Conservation (phyloP, 768 basidiomycete species). For the Amanita muscaria region DNA sequence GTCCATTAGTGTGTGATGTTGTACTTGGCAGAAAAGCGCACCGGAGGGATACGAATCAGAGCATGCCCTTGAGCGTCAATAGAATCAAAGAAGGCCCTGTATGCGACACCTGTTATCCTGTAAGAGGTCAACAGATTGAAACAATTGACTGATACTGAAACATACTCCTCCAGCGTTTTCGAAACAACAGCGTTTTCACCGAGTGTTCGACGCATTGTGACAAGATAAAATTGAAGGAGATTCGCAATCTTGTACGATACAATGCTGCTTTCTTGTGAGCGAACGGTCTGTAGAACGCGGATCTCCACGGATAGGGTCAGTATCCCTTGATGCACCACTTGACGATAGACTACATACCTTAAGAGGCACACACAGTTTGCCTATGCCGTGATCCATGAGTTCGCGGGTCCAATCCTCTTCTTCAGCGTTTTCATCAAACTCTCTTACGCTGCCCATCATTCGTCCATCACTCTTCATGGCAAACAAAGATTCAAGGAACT, state of each 20-base stretch:
- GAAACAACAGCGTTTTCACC: slow-evolving; percentile 77
- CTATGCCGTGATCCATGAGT: slow-evolving; percentile 73
- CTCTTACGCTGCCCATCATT: slow-evolving; percentile 71
- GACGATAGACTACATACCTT: slow-evolving; percentile 41
- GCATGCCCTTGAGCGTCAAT: slow-evolving; percentile 78
- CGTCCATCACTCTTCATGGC: slow-evolving; percentile 52
- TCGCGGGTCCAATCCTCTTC: slow-evolving; percentile 76
- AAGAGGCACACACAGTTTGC: slow-evolving; percentile 81
- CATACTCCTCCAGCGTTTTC: slow-evolving; percentile 72
- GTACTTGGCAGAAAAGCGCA: slow-evolving; percentile 21
- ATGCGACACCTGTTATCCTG: slow-evolving; percentile 75
- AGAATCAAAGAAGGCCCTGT: slow-evolving; percentile 81
- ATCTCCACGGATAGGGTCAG: slow-evolving; percentile 33
- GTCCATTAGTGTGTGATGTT: slow-evolving; percentile 10
- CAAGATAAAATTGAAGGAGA: slow-evolving; percentile 86
- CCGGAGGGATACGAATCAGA: slow-evolving; percentile 43
- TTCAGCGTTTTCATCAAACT: slow-evolving; percentile 40
- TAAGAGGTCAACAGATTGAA: background rate
- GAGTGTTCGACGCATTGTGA: slow-evolving; percentile 90
- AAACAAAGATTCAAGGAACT: slow-evolving; percentile 87
- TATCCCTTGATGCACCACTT: background rate
- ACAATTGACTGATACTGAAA: background rate
- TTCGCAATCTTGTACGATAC: slow-evolving; percentile 90
- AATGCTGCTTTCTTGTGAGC: slow-evolving; percentile 90
- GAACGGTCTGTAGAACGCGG: slow-evolving; percentile 88